Evolutionary conservation across 768 basidiomycete species (phyloP).

Genomic region (Trametes punicea): DNA sequence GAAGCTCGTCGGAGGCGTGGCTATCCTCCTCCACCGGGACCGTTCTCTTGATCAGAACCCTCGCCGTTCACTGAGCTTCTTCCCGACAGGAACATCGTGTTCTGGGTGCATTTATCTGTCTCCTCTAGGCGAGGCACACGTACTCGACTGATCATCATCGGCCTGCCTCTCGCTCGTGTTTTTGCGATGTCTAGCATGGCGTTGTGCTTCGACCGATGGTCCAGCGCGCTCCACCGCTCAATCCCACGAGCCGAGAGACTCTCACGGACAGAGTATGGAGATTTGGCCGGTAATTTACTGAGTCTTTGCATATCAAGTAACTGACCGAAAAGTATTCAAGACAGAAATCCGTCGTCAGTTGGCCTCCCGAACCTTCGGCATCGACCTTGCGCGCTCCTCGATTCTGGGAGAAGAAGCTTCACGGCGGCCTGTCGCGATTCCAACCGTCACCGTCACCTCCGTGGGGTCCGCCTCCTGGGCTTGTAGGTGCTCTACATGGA

Average conservation of each 20-base stretch:
- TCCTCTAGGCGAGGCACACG: slow-evolving; percentile 8
- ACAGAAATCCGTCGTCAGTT: slow-evolving; percentile 8
- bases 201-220: background rate
- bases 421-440: slow-evolving; percentile 14
- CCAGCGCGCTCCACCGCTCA: background rate
- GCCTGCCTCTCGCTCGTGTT: background rate
- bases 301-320: background rate
- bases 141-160: background rate
- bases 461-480: background rate
- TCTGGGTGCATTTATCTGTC: background rate
- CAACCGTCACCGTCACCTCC: slow-evolving; percentile 9
- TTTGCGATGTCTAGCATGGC: too few species aligned
- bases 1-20: slow-evolving; percentile 14
- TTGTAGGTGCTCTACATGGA: slow-evolving; percentile 10
- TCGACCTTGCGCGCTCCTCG: slow-evolving; percentile 3
- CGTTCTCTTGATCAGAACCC: slow-evolving; percentile 10
- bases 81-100: background rate
- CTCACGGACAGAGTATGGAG: slow-evolving; percentile 10
- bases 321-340: slow-evolving; percentile 5
- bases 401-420: slow-evolving; percentile 10
- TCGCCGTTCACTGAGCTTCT: background rate
- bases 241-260: background rate
- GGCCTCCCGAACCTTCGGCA: slow-evolving; percentile 4
- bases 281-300: background rate
- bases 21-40: slow-evolving; percentile 14